Evolutionary conservation across 208 protist genomes (phyloP), one percentile per base, ranked within the genome.

Genomic region (Tetramitus jugosus): DNA sequence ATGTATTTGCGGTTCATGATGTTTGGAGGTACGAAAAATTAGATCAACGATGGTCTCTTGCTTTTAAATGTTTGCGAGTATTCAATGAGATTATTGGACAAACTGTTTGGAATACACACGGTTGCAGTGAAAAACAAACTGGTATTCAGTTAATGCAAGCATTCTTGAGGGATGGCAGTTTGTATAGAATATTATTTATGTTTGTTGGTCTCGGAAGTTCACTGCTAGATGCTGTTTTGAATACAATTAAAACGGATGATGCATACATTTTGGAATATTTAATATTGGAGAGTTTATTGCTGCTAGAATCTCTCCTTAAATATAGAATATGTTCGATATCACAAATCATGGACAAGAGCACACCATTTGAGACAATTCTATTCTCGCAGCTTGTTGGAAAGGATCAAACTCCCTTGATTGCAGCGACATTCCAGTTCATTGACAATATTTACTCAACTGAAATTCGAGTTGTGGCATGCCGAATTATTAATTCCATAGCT

Each of bases 1-100:
- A 52, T 14, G 53, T 74, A 33, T 74, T 74, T 37, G 29, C 67
- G 14, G n/a, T 74, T 53, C 67, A 74, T 74, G 67, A 74, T 52
- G 35, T 43, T 10, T 74, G 67, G 67, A n/a, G 67, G 35, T 74
- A 74, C 23, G n/a, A 53, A 39, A 45, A 37, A 37, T 6, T 74
- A 6, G 67, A 74, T 37, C 31, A 74, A 53, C 29, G 42, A 53
- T 74, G 42, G 42, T 37, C 53, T 2, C 46, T 74, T 53, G 17
- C 67, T 17, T 39, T 56, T 0, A 53, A 74, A 39, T 56, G 42
- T 53, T 8, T 74, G 6, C 23, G 53, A 53, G 39, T 45, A 39
- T 74, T 74, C 23, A 39, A 35, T 17, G 4, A 33, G 37, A 39
- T 53, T 37, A 43, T 43, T 26, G 1, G 1, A 31, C n/a, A 74